Evolutionary conservation across 2,329 filamentous ascomycete species (phyloP), one percentile per base, ranked within the genome.

Genomic region (Colletotrichum coccodes): DNA sequence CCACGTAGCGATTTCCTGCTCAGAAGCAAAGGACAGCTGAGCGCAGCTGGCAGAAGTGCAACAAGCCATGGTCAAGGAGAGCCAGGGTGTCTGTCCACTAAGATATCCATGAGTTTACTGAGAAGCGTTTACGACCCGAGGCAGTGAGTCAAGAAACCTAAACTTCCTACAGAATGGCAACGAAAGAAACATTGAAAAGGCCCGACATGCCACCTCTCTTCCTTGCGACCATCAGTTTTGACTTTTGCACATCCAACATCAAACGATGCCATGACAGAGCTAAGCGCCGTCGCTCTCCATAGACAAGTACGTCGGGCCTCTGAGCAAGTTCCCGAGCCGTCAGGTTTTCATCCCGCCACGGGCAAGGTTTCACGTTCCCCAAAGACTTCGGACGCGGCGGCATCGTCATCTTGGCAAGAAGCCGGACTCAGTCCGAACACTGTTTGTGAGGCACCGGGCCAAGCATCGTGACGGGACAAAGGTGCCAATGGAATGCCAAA

Each of bases 401-500:
- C 61, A 60, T 56, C 49, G 56, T 14, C 38, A 56, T 50, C 66
- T 68, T 56, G 61, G 66, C 54, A 42, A 40, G 40, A 53, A 50
- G 28, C 49, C 61, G 61, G 66, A 60, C 36, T 26, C 34, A 47
- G 42, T 44, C 61, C 49, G 49, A 60, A 23, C 47, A 36, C 56
- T 8, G 54, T 60, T 47, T 54, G 40, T 60, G 54, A 68, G 47
- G 65, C 49, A 60, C 30, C 38, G 30, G 60, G 62, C 53, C 61
- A 69, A 60, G 61, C 62, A 69, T 69, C 66, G 49, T 56, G 61
- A 60, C 61, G 28, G 32, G 18, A 36, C 54, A 56, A 56, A 65
- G 42, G 54, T 56, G 28, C 47, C 40, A 59, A 54, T 59, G 60
- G 65, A 59, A 65, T 60, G 47, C 42, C 47, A 28, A 30, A 47